Conservation (phyloP, 2,329 filamentous ascomycete genomes). For the Immersiporthe knoxdaviesiana region DNA sequence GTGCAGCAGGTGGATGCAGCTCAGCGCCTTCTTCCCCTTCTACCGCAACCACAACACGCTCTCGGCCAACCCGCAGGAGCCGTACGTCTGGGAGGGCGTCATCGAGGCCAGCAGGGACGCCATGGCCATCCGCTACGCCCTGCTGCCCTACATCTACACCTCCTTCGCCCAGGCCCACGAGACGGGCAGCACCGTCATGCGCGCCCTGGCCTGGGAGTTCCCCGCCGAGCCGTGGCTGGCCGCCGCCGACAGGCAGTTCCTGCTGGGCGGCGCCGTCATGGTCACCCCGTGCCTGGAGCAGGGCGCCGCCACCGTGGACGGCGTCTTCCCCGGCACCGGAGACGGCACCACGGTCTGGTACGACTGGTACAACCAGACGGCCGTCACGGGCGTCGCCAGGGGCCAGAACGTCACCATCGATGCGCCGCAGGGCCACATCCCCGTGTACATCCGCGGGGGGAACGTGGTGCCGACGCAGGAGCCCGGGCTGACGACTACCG, state of each 20-base stretch:
- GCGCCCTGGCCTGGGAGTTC: conserved; percentile 75
- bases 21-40: conserved; percentile 73
- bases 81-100: conserved; percentile 70
- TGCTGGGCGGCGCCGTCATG: conserved; percentile 68
- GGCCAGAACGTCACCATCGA: conserved; percentile 47
- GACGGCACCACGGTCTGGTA: conserved; percentile 67
- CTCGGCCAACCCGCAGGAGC: conserved; percentile 66
- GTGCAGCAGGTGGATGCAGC: conserved; percentile 66
- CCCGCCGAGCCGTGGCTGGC: conserved; percentile 70
- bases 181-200: conserved; percentile 71
- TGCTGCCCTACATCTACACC: conserved; percentile 79
- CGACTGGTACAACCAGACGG: conserved; percentile 75
- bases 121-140: conserved; percentile 70
- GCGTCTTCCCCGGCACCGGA: conserved; percentile 69
- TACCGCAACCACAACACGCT: conserved; percentile 76
- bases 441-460: conserved; percentile 71
- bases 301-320: conserved; percentile 63
- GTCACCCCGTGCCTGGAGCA: conserved; percentile 70
- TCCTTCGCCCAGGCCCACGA: conserved; percentile 69
- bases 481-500: conserved; percentile 67
- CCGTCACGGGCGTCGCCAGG: conserved; percentile 44
- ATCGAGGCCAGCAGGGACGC: conserved; percentile 65
- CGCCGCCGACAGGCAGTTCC: conserved; percentile 70
- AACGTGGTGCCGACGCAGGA: conserved; percentile 69
- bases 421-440: conserved; percentile 67